Evolutionary conservation across 208 protist species (phyloP), one percentile per base, ranked within the genome.

Genomic region (Vickermania spadyakhi): DNA sequence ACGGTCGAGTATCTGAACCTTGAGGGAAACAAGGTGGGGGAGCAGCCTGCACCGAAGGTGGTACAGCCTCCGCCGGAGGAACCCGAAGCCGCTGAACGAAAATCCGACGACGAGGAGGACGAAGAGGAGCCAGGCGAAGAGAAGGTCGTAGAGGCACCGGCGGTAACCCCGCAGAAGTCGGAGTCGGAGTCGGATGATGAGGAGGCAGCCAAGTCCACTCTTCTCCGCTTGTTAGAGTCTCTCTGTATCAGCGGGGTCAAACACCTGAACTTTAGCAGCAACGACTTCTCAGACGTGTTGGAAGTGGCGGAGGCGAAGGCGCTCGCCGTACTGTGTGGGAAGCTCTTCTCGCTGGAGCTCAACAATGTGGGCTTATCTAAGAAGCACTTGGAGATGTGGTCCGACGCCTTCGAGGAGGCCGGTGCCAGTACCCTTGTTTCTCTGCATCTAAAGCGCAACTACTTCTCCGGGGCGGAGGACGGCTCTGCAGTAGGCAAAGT

Each of bases 1-100:
- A 72, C 63, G 1, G 50, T 94, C 23, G 56, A 28, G 22, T 75
- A 64, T 1, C 70, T 94, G 7, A 64, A 66, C 5, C 60, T 94
- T 0, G 81, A 89, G 45, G 81, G 87, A n/a, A 94, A 91, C 51
- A 62, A 72, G 14, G 61, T 91, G 22, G 77, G 70, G 0, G 59
- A 56, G 29, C n/a, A n/a, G n/a, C n/a, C n/a, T n/a, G n/a, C n/a
- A n/a, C 63, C 51, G 60, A 72, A 55, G 13, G 14, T 50, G 14
- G 13, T 50, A 22, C 31, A 42, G 18, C 52, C 54, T 29, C 28
- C 56, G n/a, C 52, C 59, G 45, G 45, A 69, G 51, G 41, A 18
- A 59, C 64, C 1, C n/a, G n/a, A n/a, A n/a, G 11, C 53, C 7
- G 36, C 36, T n/a, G 36, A 45, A 18, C 11, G 7, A 7, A 45